Base-by-base conservation (phyloP, 306 rosid genomes). In the Aeschynomene evenia region DNA sequence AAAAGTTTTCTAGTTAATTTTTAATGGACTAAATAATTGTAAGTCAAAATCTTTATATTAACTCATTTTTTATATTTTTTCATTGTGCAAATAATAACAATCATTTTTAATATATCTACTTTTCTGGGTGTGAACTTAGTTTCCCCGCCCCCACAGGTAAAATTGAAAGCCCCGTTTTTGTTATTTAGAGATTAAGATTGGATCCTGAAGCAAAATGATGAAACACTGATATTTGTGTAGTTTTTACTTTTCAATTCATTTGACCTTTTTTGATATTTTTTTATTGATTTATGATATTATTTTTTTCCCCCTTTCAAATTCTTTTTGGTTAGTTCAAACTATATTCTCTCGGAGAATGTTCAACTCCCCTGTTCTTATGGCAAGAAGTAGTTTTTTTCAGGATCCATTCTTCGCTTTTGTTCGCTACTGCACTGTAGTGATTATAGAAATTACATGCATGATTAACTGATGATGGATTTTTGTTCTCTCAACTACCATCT, bases 71-170 rank as follows among this genome's bases (percentile, higher is more conserved):
- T n/a, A n/a, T n/a, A n/a, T n/a, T n/a, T n/a, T n/a, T n/a, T n/a
- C n/a, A n/a, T n/a, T n/a, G n/a, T n/a, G n/a, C n/a, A n/a, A n/a
- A n/a, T n/a, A n/a, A n/a, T n/a, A n/a, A n/a, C n/a, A n/a, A n/a
- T n/a, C n/a, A n/a, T n/a, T 54, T 65, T 67, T 9, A 42, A 34
- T 58, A 51, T 42, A 59, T 72, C 39, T 42, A 20, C 34, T 65
- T 59, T 50, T 54, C 49, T 34, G n/a, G 36, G 68, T 66, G 82
- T 31, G 43, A 14, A 24, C 5, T 31, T 50, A 39, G 22, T 42
- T 66, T 59, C 54, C 61, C 54, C 54, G 40, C 42, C 43, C 21
- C 61, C 34, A 67, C 40, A 56, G 20, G 24, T 33, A 45, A 67
- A 59, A 66, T 42, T 15, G 37, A 52, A 72, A 14, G 28, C 26